Percentiles rank a stretch among this genome's conserved stretches.
Evolutionary conservation across 2,329 filamentous ascomycete species (phyloP).

Genomic region (Fusarium drepaniforme): DNA sequence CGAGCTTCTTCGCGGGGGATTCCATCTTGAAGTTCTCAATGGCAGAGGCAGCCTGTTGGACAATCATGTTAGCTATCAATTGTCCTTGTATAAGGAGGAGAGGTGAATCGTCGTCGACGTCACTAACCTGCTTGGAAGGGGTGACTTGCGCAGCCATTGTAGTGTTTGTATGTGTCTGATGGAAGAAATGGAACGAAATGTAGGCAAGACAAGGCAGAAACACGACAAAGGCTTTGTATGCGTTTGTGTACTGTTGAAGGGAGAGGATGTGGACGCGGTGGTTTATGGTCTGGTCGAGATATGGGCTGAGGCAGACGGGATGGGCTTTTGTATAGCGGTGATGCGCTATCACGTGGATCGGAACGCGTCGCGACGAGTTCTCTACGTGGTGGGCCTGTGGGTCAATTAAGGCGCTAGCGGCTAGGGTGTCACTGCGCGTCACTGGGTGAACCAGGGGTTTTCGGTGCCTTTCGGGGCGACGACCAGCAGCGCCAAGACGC

Average conservation of each 20-base stretch:
- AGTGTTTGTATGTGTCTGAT: constrained; percentile 22
- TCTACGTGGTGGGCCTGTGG: constrained; percentile 37
- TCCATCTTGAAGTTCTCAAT: constrained; percentile 94
- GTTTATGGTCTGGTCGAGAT: constrained; percentile 38
- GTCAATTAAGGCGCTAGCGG: constrained; percentile 40
- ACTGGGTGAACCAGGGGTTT: constrained; percentile 38
- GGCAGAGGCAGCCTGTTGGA: constrained; percentile 81
- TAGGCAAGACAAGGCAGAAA: constrained; percentile 28
- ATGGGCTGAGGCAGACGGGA: constrained; percentile 47
- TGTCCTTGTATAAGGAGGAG: background rate
- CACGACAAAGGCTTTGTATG: constrained; percentile 30
- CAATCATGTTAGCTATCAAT: constrained; percentile 48
- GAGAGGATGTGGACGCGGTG: constrained; percentile 46
- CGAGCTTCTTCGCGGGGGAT: constrained; percentile 90
- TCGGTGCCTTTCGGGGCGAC: constrained; percentile 28
- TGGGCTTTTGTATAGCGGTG: constrained; percentile 54
- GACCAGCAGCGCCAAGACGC: constrained; percentile 30
- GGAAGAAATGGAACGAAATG: background rate
- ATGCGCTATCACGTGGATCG: constrained; percentile 54
- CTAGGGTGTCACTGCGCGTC: constrained; percentile 36
- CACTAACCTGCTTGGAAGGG: constrained; percentile 69
- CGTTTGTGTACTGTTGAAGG: constrained; percentile 37
- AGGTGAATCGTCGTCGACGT: constrained; percentile 35
- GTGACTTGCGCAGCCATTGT: constrained; percentile 82
- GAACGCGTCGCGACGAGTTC: constrained; percentile 52